These are phyloP conservation scores for Hansenula lynferdii DNA, from an alignment of 1,139 yeast genomes.

Conservation along the genomic window DNA sequence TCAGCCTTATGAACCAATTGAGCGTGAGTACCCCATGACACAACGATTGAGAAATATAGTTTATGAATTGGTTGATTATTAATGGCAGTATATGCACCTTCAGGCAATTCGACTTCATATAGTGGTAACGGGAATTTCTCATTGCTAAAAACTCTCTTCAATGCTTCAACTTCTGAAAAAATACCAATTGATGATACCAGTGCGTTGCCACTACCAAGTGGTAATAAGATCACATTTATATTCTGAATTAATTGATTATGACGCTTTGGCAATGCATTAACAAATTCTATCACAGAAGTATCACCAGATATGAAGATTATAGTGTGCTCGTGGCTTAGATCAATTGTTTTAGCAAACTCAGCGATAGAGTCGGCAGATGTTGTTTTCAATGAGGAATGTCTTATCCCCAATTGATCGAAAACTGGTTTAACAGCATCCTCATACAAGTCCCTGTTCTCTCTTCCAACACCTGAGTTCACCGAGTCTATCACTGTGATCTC, in stretches of 20 bases:
- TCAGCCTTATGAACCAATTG: conserved; percentile 79
- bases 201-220: conserved; percentile 89
- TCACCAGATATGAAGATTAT: conserved; percentile 78
- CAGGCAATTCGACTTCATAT: conserved; percentile 52
- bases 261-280: conserved; percentile 43
- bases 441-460: conserved; percentile 39
- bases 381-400: conserved; percentile 39
- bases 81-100: conserved; percentile 28
- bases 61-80: conserved; percentile 9
- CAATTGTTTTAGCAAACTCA: conserved; percentile 31
- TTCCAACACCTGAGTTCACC: conserved; percentile 50
- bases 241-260: conserved; percentile 10
- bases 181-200: conserved; percentile 59
- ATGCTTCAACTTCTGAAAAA: conserved; percentile 35
- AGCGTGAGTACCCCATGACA: conserved; percentile 87
- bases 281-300: conserved; percentile 74
- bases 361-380: conserved; percentile 29
- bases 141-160: conserved; percentile 36
- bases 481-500: conserved; percentile 44
- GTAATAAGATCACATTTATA: conserved; percentile 46
- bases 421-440: conserved; percentile 39
- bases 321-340: conserved; percentile 27
- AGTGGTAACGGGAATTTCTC: conserved; percentile 40
- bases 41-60: conserved; percentile 57
- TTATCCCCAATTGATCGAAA: conserved; percentile 31